Evolutionary conservation across 176 grass and related monocot genomes (phyloP).

Genomic region (Bromus sterilis): DNA sequence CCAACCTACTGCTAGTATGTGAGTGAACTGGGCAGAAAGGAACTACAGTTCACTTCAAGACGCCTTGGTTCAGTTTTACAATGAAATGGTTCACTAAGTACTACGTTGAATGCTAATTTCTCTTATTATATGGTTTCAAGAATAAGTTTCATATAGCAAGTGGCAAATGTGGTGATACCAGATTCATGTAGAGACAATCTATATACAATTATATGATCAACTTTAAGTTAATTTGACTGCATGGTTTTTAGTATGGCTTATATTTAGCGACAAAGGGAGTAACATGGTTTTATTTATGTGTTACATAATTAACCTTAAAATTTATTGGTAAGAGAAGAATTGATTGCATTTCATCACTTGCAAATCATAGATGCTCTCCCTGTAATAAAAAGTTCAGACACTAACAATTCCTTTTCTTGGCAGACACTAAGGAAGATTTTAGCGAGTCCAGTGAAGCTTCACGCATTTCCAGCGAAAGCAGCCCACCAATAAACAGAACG

Average conservation of each 20-base stretch:
- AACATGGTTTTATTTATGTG: not conserved
- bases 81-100: not conserved
- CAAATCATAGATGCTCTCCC: not conserved
- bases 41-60: not conserved
- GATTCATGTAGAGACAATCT: not conserved
- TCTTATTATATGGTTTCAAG: not conserved
- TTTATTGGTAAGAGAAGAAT: not conserved
- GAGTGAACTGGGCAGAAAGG: not conserved
- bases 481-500: not conserved
- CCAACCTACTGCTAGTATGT: not conserved
- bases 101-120: not conserved
- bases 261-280: not conserved
- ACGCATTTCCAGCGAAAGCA: not conserved
- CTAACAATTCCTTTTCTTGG: slow-evolving; percentile 11
- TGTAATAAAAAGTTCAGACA: not conserved
- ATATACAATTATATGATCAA: not conserved
- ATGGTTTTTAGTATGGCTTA: not conserved
- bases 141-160: not conserved
- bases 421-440: slow-evolving; percentile 34
- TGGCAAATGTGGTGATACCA: not conserved
- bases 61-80: not conserved
- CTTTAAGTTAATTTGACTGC: not conserved
- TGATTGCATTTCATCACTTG: not conserved
- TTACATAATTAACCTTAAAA: slow-evolving; percentile 13
- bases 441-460: slow-evolving; percentile 31